Base-by-base conservation (phyloP, 768 basidiomycete species). In the Kondoa malvinella region DNA sequence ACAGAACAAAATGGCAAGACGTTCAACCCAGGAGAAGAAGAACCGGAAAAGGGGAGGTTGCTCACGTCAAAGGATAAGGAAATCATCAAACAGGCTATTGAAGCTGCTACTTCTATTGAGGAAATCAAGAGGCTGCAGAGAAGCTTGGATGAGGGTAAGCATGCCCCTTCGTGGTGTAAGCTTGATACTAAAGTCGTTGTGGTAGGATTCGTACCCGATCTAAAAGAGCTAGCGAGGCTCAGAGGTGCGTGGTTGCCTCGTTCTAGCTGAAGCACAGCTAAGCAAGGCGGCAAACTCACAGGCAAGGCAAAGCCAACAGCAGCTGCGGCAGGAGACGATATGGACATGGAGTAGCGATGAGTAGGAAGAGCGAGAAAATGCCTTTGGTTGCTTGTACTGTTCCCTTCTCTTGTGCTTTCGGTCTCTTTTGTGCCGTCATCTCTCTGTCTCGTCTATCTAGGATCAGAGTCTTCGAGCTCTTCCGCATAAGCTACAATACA, bases 51-150 rank as follows among this genome's bases (percentile, higher is more conserved):
- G 1, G 91, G 90, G 17, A 83, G 90, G 64, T 78, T 94, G 69
- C 87, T 94, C 85, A 89, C 88, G 30, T 88, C 88, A 75, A 89
- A 92, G 76, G 90, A 94, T 73, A 87, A 86, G 74, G 87, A 89
- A 73, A 85, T 84, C 71, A 88, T 94, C 70, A 87, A 85, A 76
- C 84, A 85, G 33, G 90, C 90, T 21, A 92, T 94, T 72, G 86
- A 87, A 70, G 86, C 85, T 71, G 91, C 91, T n/a, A 88, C 86
- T 34, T 91, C 88, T 61, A 83, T 89, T 72, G 90, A 94, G 75
- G 90, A 94, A 78, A 85, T 92, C 74, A 82, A 86, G 77, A 83
- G 83, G 74, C 76, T 92, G 71, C 89, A 92, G 78, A 82, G 87
- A 78, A 87, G 83, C 76, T 77, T 91, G 73, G 82, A 84, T 74